A percentile compares a stretch with the other conserved stretches of the same genome.
Conservation (phyloP, 2,329 filamentous ascomycete genomes). For the Cryoendolithus antarcticus region DNA sequence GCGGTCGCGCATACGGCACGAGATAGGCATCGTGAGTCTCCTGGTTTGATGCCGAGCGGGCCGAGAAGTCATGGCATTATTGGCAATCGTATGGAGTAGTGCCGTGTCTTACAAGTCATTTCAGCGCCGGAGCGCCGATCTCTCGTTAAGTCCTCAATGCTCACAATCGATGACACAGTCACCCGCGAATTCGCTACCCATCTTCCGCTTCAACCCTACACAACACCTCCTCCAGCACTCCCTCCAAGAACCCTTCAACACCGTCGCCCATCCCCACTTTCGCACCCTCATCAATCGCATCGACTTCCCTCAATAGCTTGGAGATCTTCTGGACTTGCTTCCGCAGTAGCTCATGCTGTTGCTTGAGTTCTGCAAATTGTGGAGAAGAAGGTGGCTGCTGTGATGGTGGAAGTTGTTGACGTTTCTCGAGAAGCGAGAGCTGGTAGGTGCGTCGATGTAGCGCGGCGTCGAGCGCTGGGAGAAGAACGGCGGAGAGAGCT, state of each 20-base stretch:
- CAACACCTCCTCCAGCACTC: slow-evolving; percentile 83
- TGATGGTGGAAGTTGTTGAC: slow-evolving; percentile 6
- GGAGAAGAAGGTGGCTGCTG: slow-evolving; percentile 25
- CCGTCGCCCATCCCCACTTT: slow-evolving; percentile 91
- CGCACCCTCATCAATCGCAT: slow-evolving; percentile 72
- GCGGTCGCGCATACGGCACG: too few relatives aligned
- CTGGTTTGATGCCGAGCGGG: too few relatives aligned
- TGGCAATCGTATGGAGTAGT: too few relatives aligned
- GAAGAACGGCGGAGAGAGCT: slow-evolving; percentile 55
- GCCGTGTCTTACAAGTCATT: too few relatives aligned
- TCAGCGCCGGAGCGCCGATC: too few relatives aligned
- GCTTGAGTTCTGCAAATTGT: slow-evolving; percentile 5
- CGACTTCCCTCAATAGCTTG: slow-evolving; percentile 77
- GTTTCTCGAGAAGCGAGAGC: slow-evolving; percentile 43
- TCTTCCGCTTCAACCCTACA: slow-evolving; percentile 83
- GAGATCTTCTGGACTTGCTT: slow-evolving; percentile 72
- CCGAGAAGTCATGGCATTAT: too few relatives aligned
- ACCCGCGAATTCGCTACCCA: slow-evolving; percentile 30
- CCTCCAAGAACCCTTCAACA: slow-evolving; percentile 79
- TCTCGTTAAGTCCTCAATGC: too few relatives aligned
- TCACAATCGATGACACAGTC: too few relatives aligned
- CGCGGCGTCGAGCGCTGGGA: slow-evolving; percentile 84
- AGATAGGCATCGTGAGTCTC: too few relatives aligned
- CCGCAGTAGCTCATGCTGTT: slow-evolving; percentile 62
- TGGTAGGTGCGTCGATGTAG: slow-evolving; percentile 61